Conservation (phyloP, 495 filamentous ascomycete species). For the Neurospora tetraspora region DNA sequence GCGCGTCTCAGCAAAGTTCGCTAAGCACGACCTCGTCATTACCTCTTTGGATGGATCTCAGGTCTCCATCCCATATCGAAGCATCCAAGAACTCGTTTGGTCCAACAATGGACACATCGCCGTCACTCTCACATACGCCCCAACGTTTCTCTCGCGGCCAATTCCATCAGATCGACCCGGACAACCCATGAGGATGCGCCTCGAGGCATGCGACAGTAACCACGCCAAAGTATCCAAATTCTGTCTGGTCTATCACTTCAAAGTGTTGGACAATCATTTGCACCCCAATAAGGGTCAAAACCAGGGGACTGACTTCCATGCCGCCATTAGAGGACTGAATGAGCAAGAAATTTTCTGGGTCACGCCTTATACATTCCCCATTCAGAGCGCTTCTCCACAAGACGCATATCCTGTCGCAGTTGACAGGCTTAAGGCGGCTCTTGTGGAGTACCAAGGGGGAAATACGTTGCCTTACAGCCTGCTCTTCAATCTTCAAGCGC, state of each 20-base stretch:
- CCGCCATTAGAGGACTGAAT: constrained; percentile 10
- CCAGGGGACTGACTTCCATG: constrained; percentile 3
- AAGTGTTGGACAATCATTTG: neutral
- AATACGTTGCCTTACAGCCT: constrained; percentile 22
- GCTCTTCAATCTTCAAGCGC: constrained; percentile 41
- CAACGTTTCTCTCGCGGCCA: constrained; percentile 6
- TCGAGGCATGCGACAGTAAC: constrained; percentile 9
- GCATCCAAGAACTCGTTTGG: constrained; percentile 25
- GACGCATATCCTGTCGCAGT: constrained; percentile 8
- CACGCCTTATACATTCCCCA: constrained; percentile 12
- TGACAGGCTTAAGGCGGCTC: constrained; percentile 6
- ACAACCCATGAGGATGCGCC: constrained; percentile 13
- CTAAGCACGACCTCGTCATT: constrained; percentile 29
- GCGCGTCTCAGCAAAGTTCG: constrained; percentile 35
- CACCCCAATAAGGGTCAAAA: too few relatives aligned
- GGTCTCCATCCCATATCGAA: constrained; percentile 30
- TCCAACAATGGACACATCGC: constrained; percentile 17
- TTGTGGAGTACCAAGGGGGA: constrained; percentile 4
- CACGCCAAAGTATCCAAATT: constrained; percentile 3
- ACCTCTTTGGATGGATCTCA: constrained; percentile 6
- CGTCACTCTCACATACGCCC: constrained; percentile 21
- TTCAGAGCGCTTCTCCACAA: neutral
- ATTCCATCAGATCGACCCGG: constrained; percentile 7
- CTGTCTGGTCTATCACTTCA: constrained; percentile 13
- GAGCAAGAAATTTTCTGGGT: constrained; percentile 17